Base-by-base conservation (phyloP, 208 protist species). In the Trypanosomatidae sp. region DNA sequence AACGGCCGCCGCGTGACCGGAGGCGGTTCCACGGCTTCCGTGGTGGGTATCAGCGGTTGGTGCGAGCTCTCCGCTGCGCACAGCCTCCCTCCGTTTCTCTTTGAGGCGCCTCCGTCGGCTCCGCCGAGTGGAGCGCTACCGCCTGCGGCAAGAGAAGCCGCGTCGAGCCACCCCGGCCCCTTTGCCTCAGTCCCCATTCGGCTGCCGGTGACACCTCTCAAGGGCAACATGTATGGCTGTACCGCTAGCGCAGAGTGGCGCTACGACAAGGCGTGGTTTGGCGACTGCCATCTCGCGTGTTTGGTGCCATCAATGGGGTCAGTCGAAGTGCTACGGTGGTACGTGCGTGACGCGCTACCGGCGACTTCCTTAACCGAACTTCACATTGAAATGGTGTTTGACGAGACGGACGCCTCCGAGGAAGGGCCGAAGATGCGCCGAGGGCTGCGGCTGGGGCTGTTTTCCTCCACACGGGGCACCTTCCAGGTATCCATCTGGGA, bases 191-290 rank as follows among this genome's bases (percentile, higher is more conserved):
- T 78, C 47, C 50, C 73, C 17, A 66, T 76, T n/a, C 62, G 58
- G 25, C 46, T 86, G 52, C 70, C 72, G 2, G 66, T 64, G 0
- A 30, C 59, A 3, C 17, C 53, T 3, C 47, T 81, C 6, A 22
- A 67, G 25, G 74, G 72, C 30, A 52, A 41, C 30, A 52, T 69
- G 62, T 71, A 76, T 28, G 74, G 69, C 28, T 52, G 60, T 52
- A 9, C 25, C 28, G 71, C 69, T 7, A 58, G 71, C 5, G 77
- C 77, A 28, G 74, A 47, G 60, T 86, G 81, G 81, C 66, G 77
- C 49, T 80, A 72, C 47, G 75, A 82, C 66, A 69, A 39, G 28
- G 89, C 80, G n/a, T 93, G 86, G 86, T 87, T 89, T 58, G 89
- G 89, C 15, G 81, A 91, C 71, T 81, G 84, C 17, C 82, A 80